Evolutionary conservation across 2,329 filamentous ascomycete species (phyloP), one percentile per base, ranked within the genome.

Genomic region (Diaporthe ampelina): DNA sequence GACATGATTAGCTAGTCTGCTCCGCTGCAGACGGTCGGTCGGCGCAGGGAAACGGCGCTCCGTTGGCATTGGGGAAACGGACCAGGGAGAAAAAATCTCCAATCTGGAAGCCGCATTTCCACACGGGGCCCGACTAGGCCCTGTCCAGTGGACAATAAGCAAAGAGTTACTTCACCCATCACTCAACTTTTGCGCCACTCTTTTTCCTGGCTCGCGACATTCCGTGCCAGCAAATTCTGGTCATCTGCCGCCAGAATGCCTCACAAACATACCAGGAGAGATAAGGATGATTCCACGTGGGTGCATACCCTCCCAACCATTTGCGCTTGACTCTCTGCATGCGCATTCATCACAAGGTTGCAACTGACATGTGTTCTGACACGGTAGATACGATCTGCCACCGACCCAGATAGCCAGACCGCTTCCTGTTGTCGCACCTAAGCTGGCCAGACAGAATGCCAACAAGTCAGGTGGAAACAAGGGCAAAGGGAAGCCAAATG

Each of bases 261-360:
- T 82, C 94, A 96, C 85, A 97, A 97, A 85, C 94, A 97, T 82
- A 96, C 93, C 76, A 89, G 94, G 77, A 90, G 90, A 73, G 87
- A 86, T 15, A 86, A 86, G 68, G 89, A 92, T 75, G 85, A 86
- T 65, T 86, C 86, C 21, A 85, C 86, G 91, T 92, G 76, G 76
- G 79, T 74, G 24, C 40, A 50, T 43, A 57, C 52, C 35, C 21
- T 43, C n/a, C 29, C 72, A 56, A 29, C 59, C 37, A 71, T 72
- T 52, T 65, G 45, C 40, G 48, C 73, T 58, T 70, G 48, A 68
- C 63, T 40, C 21, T 35, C 26, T 40, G 32, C 63, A 68, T 40
- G 48, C 37, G 35, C 9, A 19, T 37, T 48, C 52, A 35, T 43
- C 19, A 56, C 5, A 63, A 48, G 43, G 32, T 54, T 61, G 32